Base-by-base conservation (phyloP, 179 eudicot species). In the Camellia oleifera region DNA sequence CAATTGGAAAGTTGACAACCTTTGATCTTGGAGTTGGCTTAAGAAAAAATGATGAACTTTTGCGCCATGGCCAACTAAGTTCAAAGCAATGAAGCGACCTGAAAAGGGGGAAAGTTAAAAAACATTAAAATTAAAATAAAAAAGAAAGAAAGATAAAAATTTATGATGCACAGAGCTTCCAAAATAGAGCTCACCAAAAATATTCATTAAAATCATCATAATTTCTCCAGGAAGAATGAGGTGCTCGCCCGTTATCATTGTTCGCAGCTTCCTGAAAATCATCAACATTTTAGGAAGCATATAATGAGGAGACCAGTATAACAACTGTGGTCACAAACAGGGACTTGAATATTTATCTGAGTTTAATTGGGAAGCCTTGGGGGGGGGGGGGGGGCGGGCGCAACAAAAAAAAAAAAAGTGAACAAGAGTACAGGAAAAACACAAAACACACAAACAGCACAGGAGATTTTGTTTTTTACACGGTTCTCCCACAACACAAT, bases 161-260 rank as follows among this genome's bases (percentile, higher is more conserved):
- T 32, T 13, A 20, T 40, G 23, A 53, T 13, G 11, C 64, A 69
- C 13, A 69, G 26, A 72, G 15, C 18, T 64, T 65, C 44, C 18
- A 7, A 60, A 45, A 58, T 74, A 77, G 74, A 67, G 63, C 92
- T 82, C 81, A 95, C 98, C 99, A 97, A 79, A 97, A 97, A 80
- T 91, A 97, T 80, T 97, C 99, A 88, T 97, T 97, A 70, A 97
- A 97, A 82, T 97, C 99, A 42, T 97, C 99, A 88, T 97, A 97
- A 74, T 97, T 97, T 88, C 99, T 97, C 99, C 99, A 97, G 58
- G 91, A 87, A 68, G 99, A 97, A 93, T 97, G 99, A 75, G 98
- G 93, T 76, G 99, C 99, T 61, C 90, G 89, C 56, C 99, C 99
- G 80, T 97, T 93, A 69, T 90, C 88, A 80, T 95, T 97, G 88